Conservation (phyloP, 305 asterid species). For the Fraxinus latifolia region DNA sequence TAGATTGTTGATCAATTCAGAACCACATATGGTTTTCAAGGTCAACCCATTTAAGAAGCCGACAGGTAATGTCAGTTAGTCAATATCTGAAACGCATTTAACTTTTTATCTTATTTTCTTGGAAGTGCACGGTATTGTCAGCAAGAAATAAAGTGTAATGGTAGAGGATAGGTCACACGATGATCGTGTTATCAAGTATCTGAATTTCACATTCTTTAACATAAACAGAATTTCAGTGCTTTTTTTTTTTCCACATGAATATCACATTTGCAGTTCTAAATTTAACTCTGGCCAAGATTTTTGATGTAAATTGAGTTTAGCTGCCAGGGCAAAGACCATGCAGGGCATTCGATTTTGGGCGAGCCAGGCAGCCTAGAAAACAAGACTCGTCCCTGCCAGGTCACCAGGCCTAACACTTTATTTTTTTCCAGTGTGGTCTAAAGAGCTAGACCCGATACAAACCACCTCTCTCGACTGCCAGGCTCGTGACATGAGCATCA, state of each 20-base stretch:
- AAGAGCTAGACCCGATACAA: neutral
- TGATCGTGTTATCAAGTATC: neutral
- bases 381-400: neutral
- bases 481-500: neutral
- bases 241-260: neutral
- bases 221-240: neutral
- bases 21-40: neutral
- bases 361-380: neutral
- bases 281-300: neutral
- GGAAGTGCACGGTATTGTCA: no score
- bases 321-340: neutral
- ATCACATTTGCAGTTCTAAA: neutral
- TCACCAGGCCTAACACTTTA: neutral
- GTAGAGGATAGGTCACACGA: neutral
- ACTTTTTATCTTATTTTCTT: no score
- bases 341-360: neutral
- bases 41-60: neutral
- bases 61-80: neutral
- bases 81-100: neutral
- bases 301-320: neutral
- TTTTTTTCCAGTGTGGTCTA: neutral
- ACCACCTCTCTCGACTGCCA: neutral
- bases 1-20: neutral
- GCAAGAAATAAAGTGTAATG: no score
- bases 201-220: neutral